Evolutionary conservation across 2,329 filamentous ascomycete species (phyloP), one percentile per base, ranked within the genome.

Genomic region (Conoideocrella luteorostrata): DNA sequence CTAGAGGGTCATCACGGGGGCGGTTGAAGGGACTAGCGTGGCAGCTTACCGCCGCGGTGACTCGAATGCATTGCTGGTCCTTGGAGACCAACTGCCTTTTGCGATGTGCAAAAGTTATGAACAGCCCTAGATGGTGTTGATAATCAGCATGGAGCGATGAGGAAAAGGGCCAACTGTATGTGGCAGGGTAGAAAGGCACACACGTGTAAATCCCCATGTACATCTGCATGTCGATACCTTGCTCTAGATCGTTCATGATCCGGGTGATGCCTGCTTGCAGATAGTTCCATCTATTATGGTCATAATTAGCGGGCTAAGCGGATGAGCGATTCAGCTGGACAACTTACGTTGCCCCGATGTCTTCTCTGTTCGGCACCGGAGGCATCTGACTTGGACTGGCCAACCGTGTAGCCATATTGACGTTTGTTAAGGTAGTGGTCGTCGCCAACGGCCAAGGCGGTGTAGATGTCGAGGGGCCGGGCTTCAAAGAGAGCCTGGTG

Each of bases 51-150:
- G 65, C 89, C 89, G 50, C 64, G 62, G 56, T 71, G 60, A 45
- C 58, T 64, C 3, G 59, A 57, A n/a, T 65, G 60, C 58, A 65
- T 64, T 20, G 61, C 57, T n/a, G 63, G 60, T 12, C 60, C 59
- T 12, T 66, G 67, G 41, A 78, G 73, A n/a, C 79, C 77, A 35
- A 90, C 82, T 1, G 88, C 88, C 64, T 97, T 97, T 65, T 97
- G 93, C 20, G 93, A 95, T 45, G 93, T 98, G 66, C 93, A 98
- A 67, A 98, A 98, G 71, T 98, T 96, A 70, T 98, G 93, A 39
- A 98, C 93, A 48, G 90, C 89, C 42, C 77, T 90, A 62, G 39
- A 36, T n/a, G 36, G 30, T 17, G 58, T 78, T 53, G 78, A 68
- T 29, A 39, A 38, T 55, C 23, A 39, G 18, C 29, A 34, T 22